These are phyloP conservation scores for Claviceps digitariae DNA, from an alignment of 2,329 filamentous ascomycete genomes.

Conservation along the genomic window DNA sequence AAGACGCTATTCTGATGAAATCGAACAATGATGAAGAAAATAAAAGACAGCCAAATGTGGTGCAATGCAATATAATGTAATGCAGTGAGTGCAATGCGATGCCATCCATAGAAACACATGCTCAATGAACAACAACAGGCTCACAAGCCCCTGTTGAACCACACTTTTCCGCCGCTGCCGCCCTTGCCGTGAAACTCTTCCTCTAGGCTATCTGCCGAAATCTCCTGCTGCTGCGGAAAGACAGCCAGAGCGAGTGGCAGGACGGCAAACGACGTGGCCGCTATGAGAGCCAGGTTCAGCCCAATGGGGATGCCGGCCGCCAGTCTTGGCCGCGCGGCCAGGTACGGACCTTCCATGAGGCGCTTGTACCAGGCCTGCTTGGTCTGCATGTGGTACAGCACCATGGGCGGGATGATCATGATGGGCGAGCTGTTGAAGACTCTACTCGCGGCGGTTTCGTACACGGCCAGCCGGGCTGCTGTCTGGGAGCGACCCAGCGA, in stretches of 20 bases:
- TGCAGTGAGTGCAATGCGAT: no score
- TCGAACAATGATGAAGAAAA: no score
- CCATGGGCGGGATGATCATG: slow-evolving; percentile 86
- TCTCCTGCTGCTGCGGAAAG: slow-evolving; percentile 82
- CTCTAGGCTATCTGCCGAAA: slow-evolving; percentile 64
- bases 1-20: not conserved
- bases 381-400: slow-evolving; percentile 68
- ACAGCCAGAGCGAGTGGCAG: slow-evolving; percentile 80
- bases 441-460: slow-evolving; percentile 80
- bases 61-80: no score
- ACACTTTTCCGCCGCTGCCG: slow-evolving; percentile 69
- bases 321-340: slow-evolving; percentile 62
- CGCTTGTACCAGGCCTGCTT: slow-evolving; percentile 26
- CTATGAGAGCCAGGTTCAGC: slow-evolving; percentile 76
- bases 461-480: slow-evolving; percentile 79
- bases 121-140: no score
- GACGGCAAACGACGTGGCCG: slow-evolving; percentile 76
- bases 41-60: no score
- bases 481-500: slow-evolving; percentile 77
- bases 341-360: slow-evolving; percentile 54
- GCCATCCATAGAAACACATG: no score
- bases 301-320: slow-evolving; percentile 44
- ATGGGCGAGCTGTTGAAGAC: slow-evolving; percentile 92
- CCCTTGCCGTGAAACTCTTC: slow-evolving; percentile 74
- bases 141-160: slow-evolving; percentile 91